Evolutionary conservation across 768 basidiomycete genomes (phyloP).

Genomic region (Cyclocybe cylindracea): DNA sequence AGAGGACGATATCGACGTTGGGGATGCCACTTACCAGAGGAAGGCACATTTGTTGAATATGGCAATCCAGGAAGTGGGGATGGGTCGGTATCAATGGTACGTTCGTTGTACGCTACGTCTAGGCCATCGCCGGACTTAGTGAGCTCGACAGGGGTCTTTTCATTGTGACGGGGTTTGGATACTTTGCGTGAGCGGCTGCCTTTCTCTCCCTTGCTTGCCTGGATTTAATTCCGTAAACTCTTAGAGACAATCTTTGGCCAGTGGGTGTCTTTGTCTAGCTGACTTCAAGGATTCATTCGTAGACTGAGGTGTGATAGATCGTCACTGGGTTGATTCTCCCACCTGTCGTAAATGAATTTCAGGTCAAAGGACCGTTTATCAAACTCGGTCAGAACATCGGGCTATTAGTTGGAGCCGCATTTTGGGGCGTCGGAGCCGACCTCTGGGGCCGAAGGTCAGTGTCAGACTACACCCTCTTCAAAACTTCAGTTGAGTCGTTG

Average conservation of each 20-base stretch:
- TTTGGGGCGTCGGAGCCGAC: conserved; percentile 71
- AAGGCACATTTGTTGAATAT: conserved; percentile 18
- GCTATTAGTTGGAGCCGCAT: conserved; percentile 64
- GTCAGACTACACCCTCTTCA: neutral
- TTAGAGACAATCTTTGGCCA: conserved; percentile 30
- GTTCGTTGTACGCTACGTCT: neutral
- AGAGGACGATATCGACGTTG: conserved; percentile 11
- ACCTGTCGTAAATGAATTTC: conserved; percentile 67
- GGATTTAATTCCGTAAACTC: neutral
- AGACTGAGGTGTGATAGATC: conserved; percentile 15
- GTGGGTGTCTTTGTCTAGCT: conserved; percentile 9
- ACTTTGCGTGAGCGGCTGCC: conserved; percentile 23
- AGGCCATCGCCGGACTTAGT: neutral
- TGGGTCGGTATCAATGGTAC: conserved; percentile 34
- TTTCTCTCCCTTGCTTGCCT: neutral
- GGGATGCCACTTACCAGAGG: conserved; percentile 10
- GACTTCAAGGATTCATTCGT: neutral
- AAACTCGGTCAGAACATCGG: conserved; percentile 75
- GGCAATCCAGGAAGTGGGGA: conserved; percentile 23
- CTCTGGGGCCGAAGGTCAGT: conserved; percentile 68
- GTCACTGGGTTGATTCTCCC: conserved; percentile 50
- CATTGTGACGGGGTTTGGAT: conserved; percentile 31
- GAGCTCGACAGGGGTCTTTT: conserved; percentile 22
- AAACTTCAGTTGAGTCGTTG: neutral
- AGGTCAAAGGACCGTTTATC: conserved; percentile 59